Evolutionary conservation across 2,329 filamentous ascomycete genomes (phyloP), one percentile per base, ranked within the genome.

Genomic region (Davidsoniella eucalypti): DNA sequence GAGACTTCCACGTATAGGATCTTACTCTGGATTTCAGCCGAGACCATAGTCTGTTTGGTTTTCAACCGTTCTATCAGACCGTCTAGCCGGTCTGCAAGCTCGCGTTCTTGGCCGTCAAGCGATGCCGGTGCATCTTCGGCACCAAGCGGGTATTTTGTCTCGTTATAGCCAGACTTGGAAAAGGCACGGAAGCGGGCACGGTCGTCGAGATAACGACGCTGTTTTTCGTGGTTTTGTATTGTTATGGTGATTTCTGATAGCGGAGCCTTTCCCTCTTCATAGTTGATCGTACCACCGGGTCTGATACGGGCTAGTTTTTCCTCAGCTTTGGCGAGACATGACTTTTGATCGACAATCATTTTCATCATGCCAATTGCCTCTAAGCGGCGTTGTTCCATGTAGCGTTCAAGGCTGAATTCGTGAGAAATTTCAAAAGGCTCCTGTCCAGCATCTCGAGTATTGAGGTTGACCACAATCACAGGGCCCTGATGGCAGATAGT

Each of bases 321-420:
- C 39, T 44, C 29, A 17, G 44, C 41, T 29, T 52, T 25, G 16
- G 12, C n/a, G 7, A 53, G 23, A 26, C 50, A 49, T 36, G 16
- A n/a, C 44, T 51, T 50, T 5, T 54, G 49, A 26, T 52, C 25
- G 18, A 46, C 46, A 10, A 52, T 42, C 25, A 54, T 44, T 29
- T 46, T 45, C 47, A 54, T 49, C 8, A 56, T 45, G 12, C 55
- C 54, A 18, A 54, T 48, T 12, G 72, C 69, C 48, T 71, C 67
- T 9, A 69, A 62, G 50, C 67, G 69, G 12, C 68, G 66, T 9
- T 57, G 60, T 44, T 64, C 61, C 47, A 73, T 59, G 52, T 76
- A 78, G n/a, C 66, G 68, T 58, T 77, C 73, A 1, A 71, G 68
- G 55, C 74, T 76, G 54, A 75, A 68, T 10, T 69, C 61, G 40